phyloP scores from a whole-genome alignment of 176 grass and related monocot species.

The Musa troglodytarum region DNA sequence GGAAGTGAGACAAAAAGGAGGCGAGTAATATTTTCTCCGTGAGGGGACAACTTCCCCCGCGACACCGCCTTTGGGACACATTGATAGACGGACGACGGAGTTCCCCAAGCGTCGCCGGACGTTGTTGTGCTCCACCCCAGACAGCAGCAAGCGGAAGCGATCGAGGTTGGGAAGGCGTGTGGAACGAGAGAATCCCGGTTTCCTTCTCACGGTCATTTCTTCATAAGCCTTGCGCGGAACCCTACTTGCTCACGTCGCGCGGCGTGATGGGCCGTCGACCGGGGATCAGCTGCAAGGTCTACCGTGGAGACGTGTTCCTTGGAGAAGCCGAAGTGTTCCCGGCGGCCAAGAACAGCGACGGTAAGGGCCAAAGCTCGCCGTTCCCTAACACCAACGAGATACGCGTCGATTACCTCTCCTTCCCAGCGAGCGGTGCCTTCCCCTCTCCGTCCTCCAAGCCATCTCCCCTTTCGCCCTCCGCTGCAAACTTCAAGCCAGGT shows the following conservation, averaged over 20 bases:
- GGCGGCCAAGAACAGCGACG: slow-evolving; percentile 17
- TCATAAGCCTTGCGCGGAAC: neutral
- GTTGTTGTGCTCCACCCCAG: too few species aligned
- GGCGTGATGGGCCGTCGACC: slow-evolving; percentile 1
- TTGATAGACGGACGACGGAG: too few species aligned
- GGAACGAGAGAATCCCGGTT: neutral
- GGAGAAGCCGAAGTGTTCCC: slow-evolving; percentile 71
- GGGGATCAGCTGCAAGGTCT: slow-evolving; percentile 56
- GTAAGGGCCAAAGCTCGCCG: slow-evolving; percentile 26
- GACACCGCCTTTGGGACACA: too few species aligned
- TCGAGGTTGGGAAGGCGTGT: too few species aligned
- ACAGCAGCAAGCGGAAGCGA: too few species aligned
- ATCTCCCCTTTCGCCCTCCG: slow-evolving; percentile 81
- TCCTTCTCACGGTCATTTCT: neutral
- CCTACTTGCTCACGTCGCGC: neutral
- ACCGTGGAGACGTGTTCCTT: slow-evolving; percentile 59
- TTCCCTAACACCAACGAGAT: slow-evolving; percentile 70
- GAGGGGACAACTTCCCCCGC: too few species aligned
- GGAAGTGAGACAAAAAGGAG: too few species aligned
- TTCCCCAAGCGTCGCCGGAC: too few species aligned
- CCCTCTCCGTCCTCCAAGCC: slow-evolving; percentile 74
- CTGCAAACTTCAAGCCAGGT: slow-evolving; percentile 77
- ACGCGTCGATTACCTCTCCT: slow-evolving; percentile 82
- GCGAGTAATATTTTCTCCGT: too few species aligned
- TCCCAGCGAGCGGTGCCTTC: slow-evolving; percentile 63